Base-by-base conservation (phyloP, 108 stramenopile genomes). In the Epithemia pelagica region DNA sequence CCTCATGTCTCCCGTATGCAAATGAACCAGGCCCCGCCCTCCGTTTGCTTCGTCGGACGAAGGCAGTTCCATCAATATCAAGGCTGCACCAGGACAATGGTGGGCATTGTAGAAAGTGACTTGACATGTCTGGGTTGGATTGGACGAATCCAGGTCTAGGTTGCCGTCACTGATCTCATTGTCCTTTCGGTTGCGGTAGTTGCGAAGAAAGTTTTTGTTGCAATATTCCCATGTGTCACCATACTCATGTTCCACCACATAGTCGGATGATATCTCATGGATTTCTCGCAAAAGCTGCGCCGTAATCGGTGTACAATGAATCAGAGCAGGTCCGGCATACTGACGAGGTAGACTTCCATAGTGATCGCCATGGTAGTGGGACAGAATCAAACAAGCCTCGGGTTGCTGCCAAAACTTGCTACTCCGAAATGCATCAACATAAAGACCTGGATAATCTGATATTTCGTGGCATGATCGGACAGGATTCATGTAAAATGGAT, bases 1-100 rank as follows among this genome's bases (percentile, higher is more conserved):
- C 26, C 87, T 57, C 83, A 88, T 85, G 68, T 88, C 87, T 1
- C 87, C 87, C 19, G 75, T 77, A 66, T 88, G 87, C 2, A 88
- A 25, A 68, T 84, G 80, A n/a, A 30, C n/a, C 29, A 25, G 65
- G 15, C 70, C 78, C n/a, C n/a, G n/a, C n/a, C n/a, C n/a, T n/a
- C n/a, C n/a, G n/a, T n/a, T n/a, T n/a, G n/a, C n/a, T n/a, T n/a
- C n/a, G 5, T 15, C 37, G 10, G 5, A 10, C 61, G 68, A 52
- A 10, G 77, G 58, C 8, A 78, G 53, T 68, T 80, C 62, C 20
- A 85, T 58, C 27, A 85, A 28, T 0, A 88, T 67, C 52, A 85
- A 82, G 52, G 78, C 82, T 22, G 86, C 81, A 2, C 87, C 87
- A 3, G 87, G 87, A 64, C 82, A 84, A 65, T 88, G 87, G 59